Conservation (phyloP, 2,329 filamentous ascomycete species). For the Cladosporium velox region DNA sequence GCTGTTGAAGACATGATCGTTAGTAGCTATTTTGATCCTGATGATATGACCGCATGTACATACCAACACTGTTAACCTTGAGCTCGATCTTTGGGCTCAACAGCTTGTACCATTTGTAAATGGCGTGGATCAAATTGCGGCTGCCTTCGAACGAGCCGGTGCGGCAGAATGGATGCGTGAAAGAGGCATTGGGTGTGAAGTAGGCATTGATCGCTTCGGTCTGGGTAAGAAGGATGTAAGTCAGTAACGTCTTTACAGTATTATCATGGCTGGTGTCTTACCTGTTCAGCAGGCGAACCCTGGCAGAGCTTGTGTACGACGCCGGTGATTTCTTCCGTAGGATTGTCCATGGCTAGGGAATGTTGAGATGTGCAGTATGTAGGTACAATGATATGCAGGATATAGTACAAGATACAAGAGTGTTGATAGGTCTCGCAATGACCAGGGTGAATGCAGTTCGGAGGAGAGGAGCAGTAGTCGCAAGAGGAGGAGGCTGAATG, state of each 20-base stretch:
- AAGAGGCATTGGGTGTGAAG: slow-evolving; percentile 71
- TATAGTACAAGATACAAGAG: not conserved
- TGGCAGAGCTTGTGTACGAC: slow-evolving; percentile 71
- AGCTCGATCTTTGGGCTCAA: slow-evolving; percentile 73
- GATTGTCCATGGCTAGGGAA: slow-evolving; percentile 33
- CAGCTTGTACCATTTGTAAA: slow-evolving; percentile 85
- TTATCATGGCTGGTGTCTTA: not conserved
- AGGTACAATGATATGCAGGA: not conserved
- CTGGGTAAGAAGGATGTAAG: slow-evolving; percentile 14
- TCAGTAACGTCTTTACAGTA: not conserved
- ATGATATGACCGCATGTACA: slow-evolving; percentile 36
- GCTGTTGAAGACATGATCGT: slow-evolving; percentile 49
- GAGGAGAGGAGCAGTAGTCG: not conserved
- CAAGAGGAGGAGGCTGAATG: not conserved
- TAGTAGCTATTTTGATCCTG: not conserved
- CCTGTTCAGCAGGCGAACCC: slow-evolving; percentile 66
- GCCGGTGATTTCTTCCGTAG: slow-evolving; percentile 60
- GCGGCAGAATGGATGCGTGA: slow-evolving; percentile 76
- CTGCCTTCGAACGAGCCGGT: slow-evolving; percentile 64
- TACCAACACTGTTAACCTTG: slow-evolving; percentile 63
- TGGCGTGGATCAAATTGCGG: slow-evolving; percentile 64
- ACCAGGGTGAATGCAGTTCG: not conserved
- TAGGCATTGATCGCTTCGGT: slow-evolving; percentile 66
- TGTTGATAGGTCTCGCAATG: not conserved
- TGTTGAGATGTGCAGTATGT: not conserved